Evolutionary conservation across 2,329 filamentous ascomycete genomes (phyloP).

Genomic region (Diaporthe helianthi): DNA sequence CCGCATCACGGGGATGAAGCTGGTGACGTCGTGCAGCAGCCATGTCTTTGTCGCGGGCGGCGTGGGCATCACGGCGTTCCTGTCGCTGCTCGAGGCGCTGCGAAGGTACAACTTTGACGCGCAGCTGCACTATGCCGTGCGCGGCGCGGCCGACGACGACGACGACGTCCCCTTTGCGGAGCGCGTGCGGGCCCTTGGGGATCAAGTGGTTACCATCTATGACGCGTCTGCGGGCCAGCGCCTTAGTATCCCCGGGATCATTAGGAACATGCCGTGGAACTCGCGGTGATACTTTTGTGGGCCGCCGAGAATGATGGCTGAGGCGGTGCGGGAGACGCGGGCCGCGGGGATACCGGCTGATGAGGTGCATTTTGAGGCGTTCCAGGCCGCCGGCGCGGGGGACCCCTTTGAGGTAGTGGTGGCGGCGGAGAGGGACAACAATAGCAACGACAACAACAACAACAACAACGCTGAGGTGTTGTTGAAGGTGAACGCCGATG

Average conservation of each 20-base stretch:
- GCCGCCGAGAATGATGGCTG: slow-evolving; percentile 62
- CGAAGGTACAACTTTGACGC: slow-evolving; percentile 55
- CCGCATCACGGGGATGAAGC: slow-evolving; percentile 58
- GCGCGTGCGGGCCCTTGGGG: slow-evolving; percentile 51
- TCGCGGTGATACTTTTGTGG: slow-evolving; percentile 69
- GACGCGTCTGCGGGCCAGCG: slow-evolving; percentile 57
- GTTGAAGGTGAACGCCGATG: slow-evolving; percentile 54
- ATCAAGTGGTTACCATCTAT: slow-evolving; percentile 56
- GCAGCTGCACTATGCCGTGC: slow-evolving; percentile 66
- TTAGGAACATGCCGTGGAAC: slow-evolving; percentile 57
- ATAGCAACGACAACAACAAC: too few species aligned
- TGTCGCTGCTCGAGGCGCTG: slow-evolving; percentile 54
- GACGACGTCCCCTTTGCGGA: slow-evolving; percentile 62
- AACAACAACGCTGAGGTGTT: slow-evolving; percentile 47
- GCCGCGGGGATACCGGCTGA: slow-evolving; percentile 52
- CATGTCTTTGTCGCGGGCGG: slow-evolving; percentile 71
- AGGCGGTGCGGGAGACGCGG: slow-evolving; percentile 50
- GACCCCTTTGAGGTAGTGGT: slow-evolving; percentile 67
- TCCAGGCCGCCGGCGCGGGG: slow-evolving; percentile 59
- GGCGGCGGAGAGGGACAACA: too few species aligned
- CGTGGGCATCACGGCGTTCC: slow-evolving; percentile 71
- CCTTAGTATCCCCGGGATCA: slow-evolving; percentile 57
- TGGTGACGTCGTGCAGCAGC: slow-evolving; percentile 55
- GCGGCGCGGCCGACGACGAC: slow-evolving; percentile 51
- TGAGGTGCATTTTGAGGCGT: slow-evolving; percentile 68